phyloP scores from a whole-genome alignment of 352 stramenopile species.

The Globisporangium polare region DNA sequence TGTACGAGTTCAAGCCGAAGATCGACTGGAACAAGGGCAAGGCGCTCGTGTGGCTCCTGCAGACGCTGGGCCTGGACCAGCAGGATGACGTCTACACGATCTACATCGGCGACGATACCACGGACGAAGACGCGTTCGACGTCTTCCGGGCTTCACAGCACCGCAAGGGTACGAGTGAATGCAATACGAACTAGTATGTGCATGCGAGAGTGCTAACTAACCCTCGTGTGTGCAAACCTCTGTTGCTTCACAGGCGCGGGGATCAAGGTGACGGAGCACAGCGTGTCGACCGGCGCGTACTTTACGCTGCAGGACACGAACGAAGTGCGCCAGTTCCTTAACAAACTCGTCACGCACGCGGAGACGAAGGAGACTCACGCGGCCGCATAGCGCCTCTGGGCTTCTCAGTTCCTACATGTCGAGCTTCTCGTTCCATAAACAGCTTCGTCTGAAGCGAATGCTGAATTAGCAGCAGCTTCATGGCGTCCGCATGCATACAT shows the following conservation, averaged over 20 bases:
- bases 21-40: constrained; percentile 93
- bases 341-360: constrained; percentile 47
- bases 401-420: background rate
- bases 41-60: constrained; percentile 81
- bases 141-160: constrained; percentile 52
- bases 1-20: constrained; percentile 89
- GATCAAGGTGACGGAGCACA: constrained; percentile 82
- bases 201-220: background rate
- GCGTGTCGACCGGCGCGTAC: constrained; percentile 54
- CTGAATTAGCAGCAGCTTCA: background rate
- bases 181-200: background rate
- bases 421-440: background rate
- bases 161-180: constrained; percentile 33
- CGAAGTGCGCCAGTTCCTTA: constrained; percentile 72
- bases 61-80: constrained; percentile 67
- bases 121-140: constrained; percentile 84
- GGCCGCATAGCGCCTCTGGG: constrained; percentile 8
- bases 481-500: background rate
- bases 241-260: constrained; percentile 37
- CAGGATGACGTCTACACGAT: constrained; percentile 85
- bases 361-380: background rate
- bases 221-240: background rate
- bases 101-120: constrained; percentile 91
- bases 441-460: too few species aligned
- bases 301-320: constrained; percentile 78